Percentiles rank a stretch among this genome's conserved stretches.
Conservation (phyloP, 768 basidiomycete species). For the Naganishia friedmannii region DNA sequence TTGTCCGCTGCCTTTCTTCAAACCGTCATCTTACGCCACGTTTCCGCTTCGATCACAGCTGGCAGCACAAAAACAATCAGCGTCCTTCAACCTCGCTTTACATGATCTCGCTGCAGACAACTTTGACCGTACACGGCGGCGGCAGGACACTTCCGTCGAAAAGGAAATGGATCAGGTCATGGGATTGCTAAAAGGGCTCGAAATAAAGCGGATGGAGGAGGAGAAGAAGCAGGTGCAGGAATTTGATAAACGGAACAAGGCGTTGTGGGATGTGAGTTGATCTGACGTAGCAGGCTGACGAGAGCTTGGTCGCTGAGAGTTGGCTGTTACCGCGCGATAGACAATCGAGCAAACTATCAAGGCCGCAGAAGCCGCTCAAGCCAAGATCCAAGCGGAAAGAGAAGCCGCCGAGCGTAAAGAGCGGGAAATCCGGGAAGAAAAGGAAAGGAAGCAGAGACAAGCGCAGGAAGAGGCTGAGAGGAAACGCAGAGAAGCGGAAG, state of each 20-base stretch:
- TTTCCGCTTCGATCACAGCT: not conserved
- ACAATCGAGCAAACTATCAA: slow-evolving; percentile 59
- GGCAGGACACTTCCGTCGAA: slow-evolving; percentile 31
- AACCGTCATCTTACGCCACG: not conserved
- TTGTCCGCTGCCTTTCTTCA: not conserved
- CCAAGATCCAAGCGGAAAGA: slow-evolving; percentile 54
- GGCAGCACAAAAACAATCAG: slow-evolving; percentile 8
- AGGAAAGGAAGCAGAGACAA: slow-evolving; percentile 25
- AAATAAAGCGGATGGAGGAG: slow-evolving; percentile 57
- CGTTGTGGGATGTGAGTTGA: slow-evolving; percentile 53
- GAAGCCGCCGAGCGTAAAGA: slow-evolving; percentile 55
- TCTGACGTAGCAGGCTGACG: not conserved
- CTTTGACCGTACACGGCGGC: slow-evolving; percentile 30
- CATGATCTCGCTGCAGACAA: slow-evolving; percentile 35
- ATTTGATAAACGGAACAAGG: slow-evolving; percentile 71
- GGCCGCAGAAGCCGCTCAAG: slow-evolving; percentile 56
- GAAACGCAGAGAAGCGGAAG: slow-evolving; percentile 31
- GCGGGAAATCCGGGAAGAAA: slow-evolving; percentile 46
- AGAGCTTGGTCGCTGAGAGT: not conserved
- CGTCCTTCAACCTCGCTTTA: not conserved
- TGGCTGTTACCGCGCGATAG: slow-evolving; percentile 31
- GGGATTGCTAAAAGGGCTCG: slow-evolving; percentile 40
- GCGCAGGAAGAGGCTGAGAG: slow-evolving; percentile 29
- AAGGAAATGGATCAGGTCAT: slow-evolving; percentile 43
- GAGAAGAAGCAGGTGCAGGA: slow-evolving; percentile 70